Evolutionary conservation across 2,329 filamentous ascomycete species (phyloP).

Genomic region (Diplodia sapinea): DNA sequence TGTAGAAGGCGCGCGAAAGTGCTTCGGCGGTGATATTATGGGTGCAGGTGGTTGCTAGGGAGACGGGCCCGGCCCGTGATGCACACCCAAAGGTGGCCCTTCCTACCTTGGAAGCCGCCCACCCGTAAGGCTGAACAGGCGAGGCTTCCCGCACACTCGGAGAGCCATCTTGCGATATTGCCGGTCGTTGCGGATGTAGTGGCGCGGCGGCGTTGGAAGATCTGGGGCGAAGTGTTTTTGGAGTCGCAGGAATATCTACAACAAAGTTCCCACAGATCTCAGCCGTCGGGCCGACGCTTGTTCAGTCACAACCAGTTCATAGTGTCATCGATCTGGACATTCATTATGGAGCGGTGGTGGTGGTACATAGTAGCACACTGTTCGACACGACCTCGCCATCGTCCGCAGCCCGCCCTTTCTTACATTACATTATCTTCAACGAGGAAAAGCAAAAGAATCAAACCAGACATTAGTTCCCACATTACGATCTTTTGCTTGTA

Average conservation of each 20-base stretch:
- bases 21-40: not conserved
- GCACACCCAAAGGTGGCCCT: not conserved
- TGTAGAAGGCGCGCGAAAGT: not conserved
- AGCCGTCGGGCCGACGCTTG: too few species aligned
- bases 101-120: not conserved
- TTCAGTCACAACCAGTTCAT: not conserved
- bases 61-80: not conserved
- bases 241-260: not conserved
- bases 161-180: not conserved
- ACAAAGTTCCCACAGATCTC: too few species aligned
- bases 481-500: conserved; percentile 21
- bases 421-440: conserved; percentile 1
- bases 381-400: conserved; percentile 3
- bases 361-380: conserved; percentile 15
- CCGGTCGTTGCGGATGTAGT: not conserved
- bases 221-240: not conserved
- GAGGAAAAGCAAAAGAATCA: not conserved
- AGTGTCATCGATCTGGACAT: not conserved
- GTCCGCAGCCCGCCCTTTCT: not conserved
- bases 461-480: conserved; percentile 1
- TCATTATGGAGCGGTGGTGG: conserved; percentile 1
- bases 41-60: not conserved
- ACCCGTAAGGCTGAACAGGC: not conserved
- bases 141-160: not conserved
- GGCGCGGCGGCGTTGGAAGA: not conserved